Conservation (phyloP, 73 alveolate genomes). For the Paramecium caudatum region DNA sequence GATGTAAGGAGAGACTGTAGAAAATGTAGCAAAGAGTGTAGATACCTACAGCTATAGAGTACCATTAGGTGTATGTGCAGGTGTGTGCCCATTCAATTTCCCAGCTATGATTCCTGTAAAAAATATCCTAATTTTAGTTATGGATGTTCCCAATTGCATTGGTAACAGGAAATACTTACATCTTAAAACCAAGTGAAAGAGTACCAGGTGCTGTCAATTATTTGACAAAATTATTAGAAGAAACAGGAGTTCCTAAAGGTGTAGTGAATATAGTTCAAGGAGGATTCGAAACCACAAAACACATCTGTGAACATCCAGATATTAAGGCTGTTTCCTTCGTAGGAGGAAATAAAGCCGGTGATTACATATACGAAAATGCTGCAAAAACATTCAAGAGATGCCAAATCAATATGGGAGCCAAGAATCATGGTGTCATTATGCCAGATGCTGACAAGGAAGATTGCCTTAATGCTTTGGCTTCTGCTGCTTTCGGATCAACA, state of each 20-base stretch:
- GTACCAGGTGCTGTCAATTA: constrained; percentile 86
- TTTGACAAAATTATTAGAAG: constrained; percentile 84
- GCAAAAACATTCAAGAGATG: constrained; percentile 92
- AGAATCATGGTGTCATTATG: constrained; percentile 93
- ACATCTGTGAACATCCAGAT: constrained; percentile 90
- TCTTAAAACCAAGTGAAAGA: constrained; percentile 95
- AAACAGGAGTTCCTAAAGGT: constrained; percentile 93
- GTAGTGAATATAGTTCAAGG: constrained; percentile 94
- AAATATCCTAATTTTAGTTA: constrained; percentile 52
- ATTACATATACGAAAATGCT: constrained; percentile 90
- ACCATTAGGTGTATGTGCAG: constrained; percentile 97
- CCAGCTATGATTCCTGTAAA: constrained; percentile 95
- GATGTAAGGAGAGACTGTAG: constrained; percentile 87
- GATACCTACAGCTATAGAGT: constrained; percentile 93
- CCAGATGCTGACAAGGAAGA: constrained; percentile 97
- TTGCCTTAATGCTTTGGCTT: constrained; percentile 83
- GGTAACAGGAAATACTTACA: constrained; percentile 92
- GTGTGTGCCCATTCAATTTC: constrained; percentile 96
- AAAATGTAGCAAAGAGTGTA: constrained; percentile 90
- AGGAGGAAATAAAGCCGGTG: constrained; percentile 97
- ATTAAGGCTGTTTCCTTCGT: constrained; percentile 95
- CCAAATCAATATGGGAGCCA: constrained; percentile 96
- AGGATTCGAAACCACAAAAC: constrained; percentile 92
- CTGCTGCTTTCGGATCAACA: constrained; percentile 91
- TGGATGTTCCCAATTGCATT: constrained; percentile 98